Base-by-base conservation (phyloP, 805 yeast genomes). In the Ogataea naganishii region DNA sequence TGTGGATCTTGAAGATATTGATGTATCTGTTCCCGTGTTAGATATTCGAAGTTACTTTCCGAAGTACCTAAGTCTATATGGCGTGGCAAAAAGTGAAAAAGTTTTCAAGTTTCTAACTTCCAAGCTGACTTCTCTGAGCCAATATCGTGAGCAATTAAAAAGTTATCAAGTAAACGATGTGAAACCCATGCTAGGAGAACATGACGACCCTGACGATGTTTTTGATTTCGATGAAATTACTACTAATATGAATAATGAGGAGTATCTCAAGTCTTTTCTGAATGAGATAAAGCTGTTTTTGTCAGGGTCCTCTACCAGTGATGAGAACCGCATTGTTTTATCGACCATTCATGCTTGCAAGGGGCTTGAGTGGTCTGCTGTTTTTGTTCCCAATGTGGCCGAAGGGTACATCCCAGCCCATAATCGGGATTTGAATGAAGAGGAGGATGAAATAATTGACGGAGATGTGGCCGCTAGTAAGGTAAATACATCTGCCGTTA, bases 341-440 rank as follows among this genome's bases (percentile, higher is more conserved):
- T 80, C 94, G 1, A 92, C 97, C 0, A 80, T 89, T 9, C 98
- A 89, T 49, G 84, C 86, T 0, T 75, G 96, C 2, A 89, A 89
- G 50, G 98, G 98, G 1, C 61, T 88, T 2, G 98, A 89, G 49
- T 89, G 97, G 96, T 89, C 95, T 0, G 72, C 83, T 10, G 96
- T 89, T 0, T 83, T 84, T 47, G 69, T 84, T 9, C 85, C 94
- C 0, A 80, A 83, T 0, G 55, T 82, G 12, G 62, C 69, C 19
- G 83, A 80, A 27, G 79, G 80, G 1, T 51, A 71, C 10, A 56
- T 83, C 9, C 95, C 95, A 0, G 72, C 78, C 4, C 44, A 52
- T 2, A 67, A 66, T 45, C 39, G 55, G n/a, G 45, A 47, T 20
- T 39, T 37, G 6, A 52, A 45, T 1, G 53, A 48, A 16, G 24